Evolutionary conservation across 306 rosid genomes (phyloP), one percentile per base, ranked within the genome.

Genomic region (Argentina anserina): DNA sequence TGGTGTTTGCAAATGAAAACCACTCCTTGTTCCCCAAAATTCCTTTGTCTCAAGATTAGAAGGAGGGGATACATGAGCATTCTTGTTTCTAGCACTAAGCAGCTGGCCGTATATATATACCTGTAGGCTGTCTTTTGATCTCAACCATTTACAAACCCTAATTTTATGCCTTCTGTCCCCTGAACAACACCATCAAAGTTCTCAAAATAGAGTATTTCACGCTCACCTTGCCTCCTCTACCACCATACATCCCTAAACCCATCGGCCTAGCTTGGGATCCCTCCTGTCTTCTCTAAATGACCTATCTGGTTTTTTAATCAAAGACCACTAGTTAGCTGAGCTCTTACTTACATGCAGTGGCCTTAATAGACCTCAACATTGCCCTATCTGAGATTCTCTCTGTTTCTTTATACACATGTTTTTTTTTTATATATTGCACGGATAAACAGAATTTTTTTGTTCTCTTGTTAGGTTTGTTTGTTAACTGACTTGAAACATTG

Each of bases 141-240:
- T 61, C 59, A 72, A 34, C 72, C 29, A 53, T 62, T 72, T 65
- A 36, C 53, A 53, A 53, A 37, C 86, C 86, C 79, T 76, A 82
- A 80, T 33, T 33, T 75, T 68, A 71, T 83, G 89, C 87, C 78
- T 65, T 72, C 14, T 83, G 89, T 86, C 81, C 80, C 89, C 87
- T 78, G 78, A 83, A 73, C 89, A 86, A 83, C 65, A 78, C 78
- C 87, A 86, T 86, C 79, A 80, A 86, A 83, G 75, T 86, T 78
- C 58, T 75, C 83, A 86, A 86, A 86, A 65, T 69, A 65, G 80
- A 70, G 78, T 68, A 59, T 83, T 78, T 83, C 71, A 36, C 68
- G 87, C 71, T 72, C 76, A 34, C 74, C 39, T 70, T 83, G 83
- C 73, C 76, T 68, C 85, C 84, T 65, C 80, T 34, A 39, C 65